Conservation (phyloP, 495 filamentous ascomycete species). For the Penicillium riverlandense region DNA sequence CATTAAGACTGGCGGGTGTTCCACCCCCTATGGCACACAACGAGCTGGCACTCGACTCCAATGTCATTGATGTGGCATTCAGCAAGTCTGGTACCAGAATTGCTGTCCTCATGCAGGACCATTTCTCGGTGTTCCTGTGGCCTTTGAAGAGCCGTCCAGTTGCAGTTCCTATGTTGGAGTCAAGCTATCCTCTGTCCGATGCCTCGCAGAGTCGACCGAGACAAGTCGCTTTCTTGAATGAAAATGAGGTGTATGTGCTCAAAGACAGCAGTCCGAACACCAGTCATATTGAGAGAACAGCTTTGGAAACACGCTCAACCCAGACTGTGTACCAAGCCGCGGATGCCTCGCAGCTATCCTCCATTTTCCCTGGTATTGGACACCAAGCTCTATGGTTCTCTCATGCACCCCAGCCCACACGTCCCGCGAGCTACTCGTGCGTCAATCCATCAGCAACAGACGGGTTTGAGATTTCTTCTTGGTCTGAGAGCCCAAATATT, state of each 20-base stretch:
- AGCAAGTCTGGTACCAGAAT: conserved; percentile 58
- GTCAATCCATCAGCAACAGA: conserved; percentile 12
- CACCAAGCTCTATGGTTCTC: conserved; percentile 39
- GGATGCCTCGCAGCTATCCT: conserved; percentile 30
- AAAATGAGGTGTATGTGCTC: conserved; percentile 38
- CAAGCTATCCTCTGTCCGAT: conserved; percentile 39
- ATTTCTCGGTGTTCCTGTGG: conserved; percentile 60
- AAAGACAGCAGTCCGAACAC: conserved; percentile 25
- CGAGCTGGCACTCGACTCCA: conserved; percentile 57
- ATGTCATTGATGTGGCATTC: conserved; percentile 68
- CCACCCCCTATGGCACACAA: conserved; percentile 89
- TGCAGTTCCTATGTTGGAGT: conserved; percentile 35
- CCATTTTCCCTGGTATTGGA: conserved; percentile 30
- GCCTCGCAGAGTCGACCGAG: conserved; percentile 24
- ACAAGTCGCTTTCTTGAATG: conserved; percentile 37
- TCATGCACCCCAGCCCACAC: conserved; percentile 16
- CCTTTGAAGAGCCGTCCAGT: conserved; percentile 44
- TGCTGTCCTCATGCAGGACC: conserved; percentile 59
- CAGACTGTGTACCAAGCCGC: conserved; percentile 22
- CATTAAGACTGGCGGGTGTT: conserved; percentile 73
- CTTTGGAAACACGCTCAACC: conserved; percentile 29
- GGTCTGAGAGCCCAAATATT: conserved; percentile 24
- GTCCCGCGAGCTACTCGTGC: conserved; percentile 24
- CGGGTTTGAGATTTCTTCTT: conserved; percentile 14
- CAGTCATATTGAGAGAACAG: conserved; percentile 29